Base-by-base conservation (phyloP, 75 land plant species). In the Selaginella moellendorffii region DNA sequence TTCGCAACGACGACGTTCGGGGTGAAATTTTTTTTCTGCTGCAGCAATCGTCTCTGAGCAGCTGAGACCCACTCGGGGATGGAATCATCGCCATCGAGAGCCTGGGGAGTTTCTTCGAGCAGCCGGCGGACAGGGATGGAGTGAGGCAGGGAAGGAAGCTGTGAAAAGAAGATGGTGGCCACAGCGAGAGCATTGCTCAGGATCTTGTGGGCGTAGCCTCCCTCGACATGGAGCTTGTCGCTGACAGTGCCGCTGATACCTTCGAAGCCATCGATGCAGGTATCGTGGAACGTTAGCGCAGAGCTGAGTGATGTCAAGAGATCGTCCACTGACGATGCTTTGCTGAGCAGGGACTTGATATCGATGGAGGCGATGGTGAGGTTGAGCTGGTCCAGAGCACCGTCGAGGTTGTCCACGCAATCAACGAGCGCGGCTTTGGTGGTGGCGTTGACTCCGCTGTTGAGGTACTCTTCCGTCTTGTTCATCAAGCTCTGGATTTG, bases 11-110 rank as follows among this genome's bases (percentile, higher is more conserved):
- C 24, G 9, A 56, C n/a, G n/a, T 56, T 56, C 1, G 74, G 63
- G 24, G 17, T 56, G n/a, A 2, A 21, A 28, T 26, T n/a, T 1
- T 19, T 27, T 29, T 10, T 14, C 0, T 53, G 14, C 67, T 68
- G 42, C 24, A 81, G 65, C 26, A 81, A 66, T 30, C 36, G 51
- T 29, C 85, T 54, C 19, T 75, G 76, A 1, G 24, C 31, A 0
- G 23, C 29, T 1, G 74, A 19, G 26, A 80, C 24, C 91, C 88
- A 80, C 18, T 25, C 24, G 0, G 81, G 82, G 28, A 71, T 74
- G 12, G 66, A 71, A 1, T 31, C 8, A 19, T 56, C n/a, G 9
- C 8, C 21, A 5, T 56, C 59, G 5, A 2, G 25, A 2, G 19
- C 24, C 8, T 21, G 25, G 10, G 10, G 14, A 10, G 10, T 18